A percentile compares a stretch with the other conserved stretches of the same genome.
These are phyloP conservation scores for Candida insectalens DNA, from an alignment of 805 yeast genomes.

Conservation along the genomic window DNA sequence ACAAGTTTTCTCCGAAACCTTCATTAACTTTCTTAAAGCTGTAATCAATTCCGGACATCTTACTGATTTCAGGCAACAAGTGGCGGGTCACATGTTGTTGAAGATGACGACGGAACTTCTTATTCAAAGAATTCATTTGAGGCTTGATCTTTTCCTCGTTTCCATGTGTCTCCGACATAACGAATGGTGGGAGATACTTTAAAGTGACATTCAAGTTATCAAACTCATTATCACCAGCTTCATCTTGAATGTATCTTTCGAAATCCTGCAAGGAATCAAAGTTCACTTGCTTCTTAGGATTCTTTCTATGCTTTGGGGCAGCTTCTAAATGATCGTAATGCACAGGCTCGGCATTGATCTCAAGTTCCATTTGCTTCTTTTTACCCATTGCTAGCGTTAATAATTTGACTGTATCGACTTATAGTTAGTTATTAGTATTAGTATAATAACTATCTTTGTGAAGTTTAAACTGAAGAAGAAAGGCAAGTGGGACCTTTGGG, in stretches of 20 bases:
- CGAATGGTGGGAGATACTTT: slow-evolving; percentile 66
- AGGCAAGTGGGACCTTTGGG: not conserved
- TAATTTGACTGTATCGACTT: too few species aligned
- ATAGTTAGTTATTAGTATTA: too few species aligned
- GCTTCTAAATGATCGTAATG: slow-evolving; percentile 20
- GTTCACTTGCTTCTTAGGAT: slow-evolving; percentile 21
- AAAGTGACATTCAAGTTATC: slow-evolving; percentile 60
- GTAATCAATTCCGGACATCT: slow-evolving; percentile 44
- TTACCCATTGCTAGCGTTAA: slow-evolving; percentile 22
- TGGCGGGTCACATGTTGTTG: slow-evolving; percentile 71
- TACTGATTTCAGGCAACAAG: slow-evolving; percentile 54
- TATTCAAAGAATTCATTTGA: slow-evolving; percentile 60
- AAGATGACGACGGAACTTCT: slow-evolving; percentile 62
- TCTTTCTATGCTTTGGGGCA: slow-evolving; percentile 21
- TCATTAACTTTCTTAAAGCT: slow-evolving; percentile 33
- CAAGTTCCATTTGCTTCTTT: slow-evolving; percentile 12
- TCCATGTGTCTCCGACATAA: slow-evolving; percentile 54
- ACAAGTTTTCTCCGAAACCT: slow-evolving; percentile 35
- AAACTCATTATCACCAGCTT: slow-evolving; percentile 68
- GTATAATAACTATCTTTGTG: too few species aligned
- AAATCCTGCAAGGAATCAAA: slow-evolving; percentile 59
- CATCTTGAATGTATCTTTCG: slow-evolving; percentile 57
- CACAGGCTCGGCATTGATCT: slow-evolving; percentile 18
- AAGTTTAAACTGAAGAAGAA: slow-evolving; percentile 1
- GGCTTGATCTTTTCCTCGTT: slow-evolving; percentile 66